Conservation (phyloP, 2,329 filamentous ascomycete species). For the Geosmithia flava region DNA sequence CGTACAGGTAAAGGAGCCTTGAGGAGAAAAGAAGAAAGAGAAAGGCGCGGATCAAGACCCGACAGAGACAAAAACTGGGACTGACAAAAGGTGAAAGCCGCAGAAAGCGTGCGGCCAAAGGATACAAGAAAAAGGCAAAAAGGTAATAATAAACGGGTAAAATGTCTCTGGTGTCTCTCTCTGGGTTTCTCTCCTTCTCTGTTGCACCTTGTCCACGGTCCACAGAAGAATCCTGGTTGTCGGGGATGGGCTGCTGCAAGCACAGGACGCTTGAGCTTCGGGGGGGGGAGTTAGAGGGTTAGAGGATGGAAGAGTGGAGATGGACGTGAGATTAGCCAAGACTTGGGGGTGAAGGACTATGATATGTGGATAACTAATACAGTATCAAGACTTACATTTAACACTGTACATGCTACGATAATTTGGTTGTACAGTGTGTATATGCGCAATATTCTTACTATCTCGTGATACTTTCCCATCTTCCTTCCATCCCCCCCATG, state of each 20-base stretch:
- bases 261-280: constrained; percentile 2
- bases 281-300: constrained; percentile 10
- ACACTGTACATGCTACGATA: not conserved
- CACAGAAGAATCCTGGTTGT: too few species aligned
- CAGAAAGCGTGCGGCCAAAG: not conserved
- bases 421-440: not conserved
- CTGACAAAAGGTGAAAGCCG: too few species aligned
- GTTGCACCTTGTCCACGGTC: not conserved
- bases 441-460: not conserved
- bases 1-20: not conserved
- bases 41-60: not conserved
- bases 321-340: constrained; percentile 26
- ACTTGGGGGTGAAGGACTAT: not conserved
- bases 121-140: not conserved
- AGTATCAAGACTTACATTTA: not conserved
- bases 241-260: not conserved
- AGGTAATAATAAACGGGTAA: not conserved
- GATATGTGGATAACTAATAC: not conserved
- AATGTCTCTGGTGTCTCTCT: not conserved
- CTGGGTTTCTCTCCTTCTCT: not conserved
- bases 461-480: not conserved
- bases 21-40: not conserved
- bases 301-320: constrained; percentile 24
- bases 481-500: not conserved
- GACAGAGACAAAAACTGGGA: not conserved